A percentile compares a stretch with the other conserved stretches of the same genome.
phyloP scores from a whole-genome alignment of 2,329 filamentous ascomycete species.

The Aspergillus sp. region DNA sequence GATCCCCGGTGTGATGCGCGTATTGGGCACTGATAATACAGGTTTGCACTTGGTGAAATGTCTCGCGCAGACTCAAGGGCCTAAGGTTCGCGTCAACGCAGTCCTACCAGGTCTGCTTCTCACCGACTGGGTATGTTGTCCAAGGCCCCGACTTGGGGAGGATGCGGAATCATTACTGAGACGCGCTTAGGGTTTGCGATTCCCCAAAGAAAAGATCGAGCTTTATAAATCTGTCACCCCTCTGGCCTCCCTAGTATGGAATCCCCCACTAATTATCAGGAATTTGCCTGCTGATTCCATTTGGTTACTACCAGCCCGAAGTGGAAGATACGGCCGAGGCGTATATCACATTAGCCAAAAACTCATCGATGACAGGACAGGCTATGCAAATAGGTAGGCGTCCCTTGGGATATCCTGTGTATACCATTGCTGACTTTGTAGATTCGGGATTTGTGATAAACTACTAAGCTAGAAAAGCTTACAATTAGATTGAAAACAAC shows the following conservation, averaged over 20 bases:
- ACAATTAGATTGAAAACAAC: neutral
- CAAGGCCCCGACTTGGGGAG: neutral
- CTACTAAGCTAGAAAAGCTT: constrained; percentile 1
- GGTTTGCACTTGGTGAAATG: constrained; percentile 67
- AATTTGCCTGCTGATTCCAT: constrained; percentile 9
- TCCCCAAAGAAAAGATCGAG: constrained; percentile 58
- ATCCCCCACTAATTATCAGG: neutral
- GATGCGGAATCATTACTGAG: constrained; percentile 3
- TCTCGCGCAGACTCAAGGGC: constrained; percentile 61
- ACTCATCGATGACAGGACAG: constrained; percentile 48
- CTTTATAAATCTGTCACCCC: constrained; percentile 55
- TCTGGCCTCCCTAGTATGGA: constrained; percentile 57
- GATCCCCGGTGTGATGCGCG: constrained; percentile 9
- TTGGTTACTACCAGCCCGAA: constrained; percentile 30
- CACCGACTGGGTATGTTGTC: constrained; percentile 62
- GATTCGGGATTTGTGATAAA: constrained; percentile 34
- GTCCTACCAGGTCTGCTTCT: constrained; percentile 64
- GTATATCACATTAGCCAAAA: constrained; percentile 43
- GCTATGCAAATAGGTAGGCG: constrained; percentile 43
- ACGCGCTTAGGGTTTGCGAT: constrained; percentile 51
- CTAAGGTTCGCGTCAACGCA: constrained; percentile 64
- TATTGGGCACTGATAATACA: constrained; percentile 16
- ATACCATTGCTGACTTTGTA: constrained; percentile 19
- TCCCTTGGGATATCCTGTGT: neutral
- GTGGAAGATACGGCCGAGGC: constrained; percentile 45